Percentiles rank a stretch among this genome's conserved stretches.
Conservation (phyloP, 169 alveolate species). For the Amoebophrya sp. region DNA sequence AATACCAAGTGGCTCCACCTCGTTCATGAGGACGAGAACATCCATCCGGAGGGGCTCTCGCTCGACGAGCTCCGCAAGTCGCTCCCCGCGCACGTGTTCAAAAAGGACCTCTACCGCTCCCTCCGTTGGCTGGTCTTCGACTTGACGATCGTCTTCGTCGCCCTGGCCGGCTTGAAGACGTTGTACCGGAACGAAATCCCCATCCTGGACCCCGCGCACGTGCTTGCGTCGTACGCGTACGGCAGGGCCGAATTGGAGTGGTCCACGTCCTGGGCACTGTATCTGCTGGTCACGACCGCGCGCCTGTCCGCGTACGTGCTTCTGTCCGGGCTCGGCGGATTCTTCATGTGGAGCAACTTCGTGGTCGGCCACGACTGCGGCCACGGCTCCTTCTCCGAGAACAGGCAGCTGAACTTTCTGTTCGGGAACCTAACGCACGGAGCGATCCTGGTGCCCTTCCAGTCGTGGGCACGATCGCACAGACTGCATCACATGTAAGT, state of each 20-base stretch:
- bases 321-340: background rate
- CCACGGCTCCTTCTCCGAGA: background rate
- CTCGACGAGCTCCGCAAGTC: background rate
- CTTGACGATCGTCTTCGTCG: background rate
- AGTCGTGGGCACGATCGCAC: background rate
- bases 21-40: too few species aligned
- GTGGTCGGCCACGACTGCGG: slow-evolving; percentile 5
- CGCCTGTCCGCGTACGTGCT: too few species aligned
- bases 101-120: background rate
- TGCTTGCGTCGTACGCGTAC: background rate
- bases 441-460: background rate
- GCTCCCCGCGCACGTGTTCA: background rate
- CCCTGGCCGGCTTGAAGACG: background rate
- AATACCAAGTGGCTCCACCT: too few species aligned
- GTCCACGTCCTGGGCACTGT: background rate
- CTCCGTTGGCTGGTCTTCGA: background rate
- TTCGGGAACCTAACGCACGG: background rate
- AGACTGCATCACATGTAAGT: background rate
- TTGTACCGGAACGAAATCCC: background rate
- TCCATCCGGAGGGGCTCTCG: too few species aligned
- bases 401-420: background rate
- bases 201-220: background rate
- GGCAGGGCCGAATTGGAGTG: background rate
- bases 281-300: background rate
- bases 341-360: background rate